Conservation (phyloP, 2,329 filamentous ascomycete genomes). For the Mycogone perniciosa region DNA sequence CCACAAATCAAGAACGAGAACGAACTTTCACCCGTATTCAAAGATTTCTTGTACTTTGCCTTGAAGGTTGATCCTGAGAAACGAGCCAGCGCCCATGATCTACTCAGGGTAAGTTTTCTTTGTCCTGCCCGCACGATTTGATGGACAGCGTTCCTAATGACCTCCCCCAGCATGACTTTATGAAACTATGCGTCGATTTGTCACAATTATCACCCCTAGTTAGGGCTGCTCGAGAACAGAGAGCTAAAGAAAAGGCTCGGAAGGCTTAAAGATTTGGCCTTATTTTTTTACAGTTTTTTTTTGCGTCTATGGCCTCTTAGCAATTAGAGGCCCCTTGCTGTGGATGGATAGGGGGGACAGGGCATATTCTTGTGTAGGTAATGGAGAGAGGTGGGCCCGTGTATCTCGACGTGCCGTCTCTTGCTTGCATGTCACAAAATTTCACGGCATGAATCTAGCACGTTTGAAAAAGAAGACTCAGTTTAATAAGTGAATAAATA, state of each 20-base stretch:
- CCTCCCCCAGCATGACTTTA: constrained; percentile 63
- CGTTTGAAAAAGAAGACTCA: too few species aligned
- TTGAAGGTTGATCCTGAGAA: constrained; percentile 97
- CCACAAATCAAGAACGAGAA: constrained; percentile 92
- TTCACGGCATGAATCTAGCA: too few species aligned
- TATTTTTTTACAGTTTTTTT: neutral
- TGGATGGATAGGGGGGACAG: neutral
- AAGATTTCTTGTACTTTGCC: constrained; percentile 86
- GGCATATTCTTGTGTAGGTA: too few species aligned
- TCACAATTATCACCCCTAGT: constrained; percentile 80
- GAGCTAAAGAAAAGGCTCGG: constrained; percentile 76
- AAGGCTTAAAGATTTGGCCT: constrained; percentile 38
- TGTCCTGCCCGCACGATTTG: constrained; percentile 12
- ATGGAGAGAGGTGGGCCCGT: neutral
- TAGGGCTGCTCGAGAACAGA: constrained; percentile 73
- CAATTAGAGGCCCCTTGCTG: neutral
- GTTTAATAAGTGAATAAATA: too few species aligned
- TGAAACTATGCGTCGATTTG: constrained; percentile 68
- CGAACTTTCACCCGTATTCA: constrained; percentile 72
- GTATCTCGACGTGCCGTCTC: constrained; percentile 4
- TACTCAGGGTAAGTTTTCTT: constrained; percentile 68
- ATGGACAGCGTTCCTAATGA: constrained; percentile 15
- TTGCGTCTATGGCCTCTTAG: too few species aligned
- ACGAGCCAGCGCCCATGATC: constrained; percentile 87
- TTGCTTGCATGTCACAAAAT: neutral